Conservation (phyloP, 2,329 filamentous ascomycete genomes). For the Colletotrichum sp. region DNA sequence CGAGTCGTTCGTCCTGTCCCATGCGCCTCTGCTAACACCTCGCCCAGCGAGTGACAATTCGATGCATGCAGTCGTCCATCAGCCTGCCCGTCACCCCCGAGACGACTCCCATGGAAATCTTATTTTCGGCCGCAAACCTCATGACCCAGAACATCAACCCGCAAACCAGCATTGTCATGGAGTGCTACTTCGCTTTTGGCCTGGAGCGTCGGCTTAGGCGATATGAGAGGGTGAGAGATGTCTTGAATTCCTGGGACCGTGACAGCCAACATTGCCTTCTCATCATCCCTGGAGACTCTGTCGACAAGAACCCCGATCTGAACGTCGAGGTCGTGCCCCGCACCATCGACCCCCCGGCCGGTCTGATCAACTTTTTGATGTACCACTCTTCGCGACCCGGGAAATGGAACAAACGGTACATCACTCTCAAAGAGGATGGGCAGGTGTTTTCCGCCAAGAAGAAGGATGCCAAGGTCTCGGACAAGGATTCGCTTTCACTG, state of each 20-base stretch:
- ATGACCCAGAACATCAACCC: slow-evolving; percentile 70
- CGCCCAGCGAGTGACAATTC: slow-evolving; percentile 69
- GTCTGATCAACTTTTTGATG: slow-evolving; percentile 69
- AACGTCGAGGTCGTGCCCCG: slow-evolving; percentile 68
- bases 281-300: slow-evolving; percentile 64
- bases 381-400: slow-evolving; percentile 82
- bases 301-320: slow-evolving; percentile 64
- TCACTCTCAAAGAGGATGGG: slow-evolving; percentile 76
- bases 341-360: slow-evolving; percentile 62
- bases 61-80: slow-evolving; percentile 72
- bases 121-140: slow-evolving; percentile 68
- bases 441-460: slow-evolving; percentile 78
- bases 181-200: slow-evolving; percentile 76
- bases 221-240: slow-evolving; percentile 85
- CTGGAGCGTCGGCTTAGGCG: slow-evolving; percentile 82
- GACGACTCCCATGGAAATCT: slow-evolving; percentile 76
- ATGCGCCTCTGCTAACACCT: slow-evolving; percentile 30
- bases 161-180: slow-evolving; percentile 72
- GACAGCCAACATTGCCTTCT: slow-evolving; percentile 79
- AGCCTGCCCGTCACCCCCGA: slow-evolving; percentile 74
- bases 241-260: slow-evolving; percentile 91
- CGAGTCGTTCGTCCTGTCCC: neutral
- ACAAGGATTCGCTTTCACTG: slow-evolving; percentile 72
- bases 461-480: slow-evolving; percentile 56
- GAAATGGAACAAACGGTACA: slow-evolving; percentile 87